A percentile compares a stretch with the other conserved stretches of the same genome.
Conservation (phyloP, 2,329 filamentous ascomycete genomes). For the Exophiala mesophila region DNA sequence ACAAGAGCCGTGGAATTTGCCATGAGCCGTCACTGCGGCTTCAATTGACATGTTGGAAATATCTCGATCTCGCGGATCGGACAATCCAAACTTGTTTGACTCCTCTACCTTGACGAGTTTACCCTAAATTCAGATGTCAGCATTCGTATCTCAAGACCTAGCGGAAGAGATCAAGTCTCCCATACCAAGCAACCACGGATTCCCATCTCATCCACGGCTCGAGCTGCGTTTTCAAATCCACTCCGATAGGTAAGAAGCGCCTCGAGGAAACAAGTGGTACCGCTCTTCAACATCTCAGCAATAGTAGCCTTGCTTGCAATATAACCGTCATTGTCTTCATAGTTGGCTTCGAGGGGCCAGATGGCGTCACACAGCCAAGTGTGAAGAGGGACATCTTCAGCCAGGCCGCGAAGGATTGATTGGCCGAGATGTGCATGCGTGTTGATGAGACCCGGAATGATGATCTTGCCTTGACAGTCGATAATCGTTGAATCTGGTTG, state of each 20-base stretch:
- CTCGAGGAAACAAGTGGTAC: slow-evolving; percentile 37
- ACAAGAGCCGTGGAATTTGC: slow-evolving; percentile 27
- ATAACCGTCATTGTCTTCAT: slow-evolving; percentile 32
- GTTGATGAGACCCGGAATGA: slow-evolving; percentile 35
- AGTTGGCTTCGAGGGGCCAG: slow-evolving; percentile 36
- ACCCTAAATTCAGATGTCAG: slow-evolving; percentile 8
- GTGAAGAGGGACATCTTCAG: slow-evolving; percentile 28
- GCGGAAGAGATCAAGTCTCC: background rate
- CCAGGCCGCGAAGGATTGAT: slow-evolving; percentile 33
- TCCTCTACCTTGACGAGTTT: slow-evolving; percentile 20
- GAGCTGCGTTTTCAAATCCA: slow-evolving; percentile 29
- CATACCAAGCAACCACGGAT: slow-evolving; percentile 32
- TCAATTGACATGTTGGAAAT: slow-evolving; percentile 29
- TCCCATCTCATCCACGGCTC: slow-evolving; percentile 32
- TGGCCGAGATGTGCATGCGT: slow-evolving; percentile 36
- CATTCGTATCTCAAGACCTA: background rate
- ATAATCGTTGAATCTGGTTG: slow-evolving; percentile 20
- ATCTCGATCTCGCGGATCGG: slow-evolving; percentile 29
- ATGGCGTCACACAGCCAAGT: slow-evolving; percentile 33
- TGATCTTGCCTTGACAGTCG: slow-evolving; percentile 31
- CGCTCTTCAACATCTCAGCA: slow-evolving; percentile 36
- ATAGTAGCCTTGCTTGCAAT: slow-evolving; percentile 32
- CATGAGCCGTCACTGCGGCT: slow-evolving; percentile 24
- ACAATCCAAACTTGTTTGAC: slow-evolving; percentile 16
- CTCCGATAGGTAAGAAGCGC: slow-evolving; percentile 32